A percentile compares a stretch with the other conserved stretches of the same genome.
phyloP scores from a whole-genome alignment of 768 basidiomycete species.

The Lentinula sp. region DNA sequence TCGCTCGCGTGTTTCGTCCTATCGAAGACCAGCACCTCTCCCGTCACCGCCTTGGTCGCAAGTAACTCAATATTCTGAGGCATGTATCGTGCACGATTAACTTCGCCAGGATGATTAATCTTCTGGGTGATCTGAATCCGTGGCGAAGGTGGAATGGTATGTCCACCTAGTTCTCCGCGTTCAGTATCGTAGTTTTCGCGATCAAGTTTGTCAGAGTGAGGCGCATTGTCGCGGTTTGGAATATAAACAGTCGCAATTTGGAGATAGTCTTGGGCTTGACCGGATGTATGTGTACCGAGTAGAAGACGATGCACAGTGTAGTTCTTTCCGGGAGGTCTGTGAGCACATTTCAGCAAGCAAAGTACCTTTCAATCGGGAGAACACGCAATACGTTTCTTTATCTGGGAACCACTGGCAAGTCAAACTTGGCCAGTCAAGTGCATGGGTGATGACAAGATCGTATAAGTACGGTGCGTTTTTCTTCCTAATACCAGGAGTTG shows the following conservation, averaged over 20 bases:
- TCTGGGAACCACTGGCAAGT: conserved; percentile 99
- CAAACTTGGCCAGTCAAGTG: conserved; percentile 95
- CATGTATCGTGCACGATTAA: conserved; percentile 98
- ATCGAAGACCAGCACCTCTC: conserved; percentile 94
- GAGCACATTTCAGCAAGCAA: neutral
- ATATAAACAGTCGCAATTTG: conserved; percentile 94
- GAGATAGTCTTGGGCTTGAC: conserved; percentile 88
- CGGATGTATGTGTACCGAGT: conserved; percentile 96
- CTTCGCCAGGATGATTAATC: conserved; percentile 94
- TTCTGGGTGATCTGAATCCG: conserved; percentile 87
- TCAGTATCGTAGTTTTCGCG: conserved; percentile 84
- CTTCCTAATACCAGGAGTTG: conserved; percentile 52
- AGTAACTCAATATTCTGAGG: conserved; percentile 97
- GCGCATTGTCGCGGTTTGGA: conserved; percentile 71
- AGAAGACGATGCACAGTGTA: conserved; percentile 93
- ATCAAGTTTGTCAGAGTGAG: conserved; percentile 72
- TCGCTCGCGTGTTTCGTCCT: conserved; percentile 95
- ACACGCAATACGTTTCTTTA: conserved; percentile 64
- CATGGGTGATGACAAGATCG: conserved; percentile 95
- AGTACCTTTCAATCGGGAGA: neutral
- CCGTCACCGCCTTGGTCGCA: conserved; percentile 88
- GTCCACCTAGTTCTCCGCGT: conserved; percentile 90
- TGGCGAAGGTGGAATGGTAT: conserved; percentile 78
- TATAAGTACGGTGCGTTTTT: conserved; percentile 98
- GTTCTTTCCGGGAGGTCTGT: conserved; percentile 86